Conservation (phyloP, 1,284 basidiomycete species). For the Ustilago loliicola region DNA sequence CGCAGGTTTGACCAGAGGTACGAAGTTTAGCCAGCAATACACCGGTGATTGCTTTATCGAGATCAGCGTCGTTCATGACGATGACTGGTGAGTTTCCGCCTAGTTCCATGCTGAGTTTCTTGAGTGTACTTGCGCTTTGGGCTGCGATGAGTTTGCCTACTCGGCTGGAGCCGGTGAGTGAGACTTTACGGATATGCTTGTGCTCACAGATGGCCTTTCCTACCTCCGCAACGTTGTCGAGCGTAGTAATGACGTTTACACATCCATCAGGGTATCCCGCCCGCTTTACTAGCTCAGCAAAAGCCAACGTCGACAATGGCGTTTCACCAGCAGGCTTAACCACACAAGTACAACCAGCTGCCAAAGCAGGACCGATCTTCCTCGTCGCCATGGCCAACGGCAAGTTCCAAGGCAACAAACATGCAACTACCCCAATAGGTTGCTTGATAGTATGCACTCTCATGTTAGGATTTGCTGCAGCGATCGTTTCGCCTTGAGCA, state of each 20-base stretch:
- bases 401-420: slow-evolving; percentile 57
- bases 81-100: slow-evolving; percentile 90
- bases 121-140: slow-evolving; percentile 70
- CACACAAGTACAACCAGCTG: slow-evolving; percentile 36
- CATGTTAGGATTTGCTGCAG: slow-evolving; percentile 30
- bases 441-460: slow-evolving; percentile 39
- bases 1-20: slow-evolving; percentile 51
- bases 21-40: slow-evolving; percentile 46
- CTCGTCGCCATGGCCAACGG: slow-evolving; percentile 50
- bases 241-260: slow-evolving; percentile 40
- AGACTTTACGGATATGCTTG: slow-evolving; percentile 37
- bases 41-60: slow-evolving; percentile 64
- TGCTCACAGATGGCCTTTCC: slow-evolving; percentile 47
- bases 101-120: slow-evolving; percentile 92
- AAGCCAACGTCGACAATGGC: slow-evolving; percentile 34
- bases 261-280: slow-evolving; percentile 39
- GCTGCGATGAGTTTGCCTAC: slow-evolving; percentile 47
- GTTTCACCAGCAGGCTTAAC: slow-evolving; percentile 50
- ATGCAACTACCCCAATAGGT: slow-evolving; percentile 47
- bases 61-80: slow-evolving; percentile 79
- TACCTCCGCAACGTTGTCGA: slow-evolving; percentile 40
- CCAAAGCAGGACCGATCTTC: slow-evolving; percentile 43
- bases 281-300: slow-evolving; percentile 38
- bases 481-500: slow-evolving; percentile 37
- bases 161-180: slow-evolving; percentile 41